These are phyloP conservation scores for Suhomyces anneliseae DNA, from an alignment of 1,139 yeast species.

Conservation along the genomic window DNA sequence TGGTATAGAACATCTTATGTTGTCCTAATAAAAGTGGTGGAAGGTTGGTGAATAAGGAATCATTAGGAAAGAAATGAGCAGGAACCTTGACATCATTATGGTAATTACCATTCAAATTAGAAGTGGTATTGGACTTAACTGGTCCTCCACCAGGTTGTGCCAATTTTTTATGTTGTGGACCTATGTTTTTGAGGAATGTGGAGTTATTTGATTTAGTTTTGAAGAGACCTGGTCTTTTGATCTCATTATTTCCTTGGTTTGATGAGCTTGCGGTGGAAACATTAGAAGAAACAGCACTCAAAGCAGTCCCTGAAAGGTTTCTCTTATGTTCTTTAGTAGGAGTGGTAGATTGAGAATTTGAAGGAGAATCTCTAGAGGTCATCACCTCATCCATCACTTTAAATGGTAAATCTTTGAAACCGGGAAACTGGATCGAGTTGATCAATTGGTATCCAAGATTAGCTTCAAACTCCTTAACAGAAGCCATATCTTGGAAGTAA, in stretches of 20 bases:
- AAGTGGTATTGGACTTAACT: background rate
- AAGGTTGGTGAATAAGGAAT: slow-evolving; percentile 35
- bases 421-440: slow-evolving; percentile 60
- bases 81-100: slow-evolving; percentile 38
- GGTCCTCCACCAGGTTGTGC: background rate
- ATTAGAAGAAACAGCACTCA: slow-evolving; percentile 2
- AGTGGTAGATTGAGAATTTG: slow-evolving; percentile 9
- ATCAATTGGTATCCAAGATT: slow-evolving; percentile 63
- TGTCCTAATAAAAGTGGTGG: slow-evolving; percentile 40
- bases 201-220: slow-evolving; percentile 35
- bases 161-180: slow-evolving; percentile 2
- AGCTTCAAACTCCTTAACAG: slow-evolving; percentile 69
- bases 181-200: slow-evolving; percentile 17
- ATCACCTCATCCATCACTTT: slow-evolving; percentile 15
- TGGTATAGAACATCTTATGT: slow-evolving; percentile 32
- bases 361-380: slow-evolving; percentile 4
- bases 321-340: slow-evolving; percentile 14
- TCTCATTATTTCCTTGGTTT: slow-evolving; percentile 4
- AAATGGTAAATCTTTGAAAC: slow-evolving; percentile 37
- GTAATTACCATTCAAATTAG: background rate
- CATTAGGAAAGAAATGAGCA: slow-evolving; percentile 45
- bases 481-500: slow-evolving; percentile 61
- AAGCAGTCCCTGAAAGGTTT: slow-evolving; percentile 4
- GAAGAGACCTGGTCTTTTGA: slow-evolving; percentile 31
- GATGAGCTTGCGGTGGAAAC: slow-evolving; percentile 1